Evolutionary conservation across 208 protist species (phyloP).

Genomic region (Leishmania braziliensis): DNA sequence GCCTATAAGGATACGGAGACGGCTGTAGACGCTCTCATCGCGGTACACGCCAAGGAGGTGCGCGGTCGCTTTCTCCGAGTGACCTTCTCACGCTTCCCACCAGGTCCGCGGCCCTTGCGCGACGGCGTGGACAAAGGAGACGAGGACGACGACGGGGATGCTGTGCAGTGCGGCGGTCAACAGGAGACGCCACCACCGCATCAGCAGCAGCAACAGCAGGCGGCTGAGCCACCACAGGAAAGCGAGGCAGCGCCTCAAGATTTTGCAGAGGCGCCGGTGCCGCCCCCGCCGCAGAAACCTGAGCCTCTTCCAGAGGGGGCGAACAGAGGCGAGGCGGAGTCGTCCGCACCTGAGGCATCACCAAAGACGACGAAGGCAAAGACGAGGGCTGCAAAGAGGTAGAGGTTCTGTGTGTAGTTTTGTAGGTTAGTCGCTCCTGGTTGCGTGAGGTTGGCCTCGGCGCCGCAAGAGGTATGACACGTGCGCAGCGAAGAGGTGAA

Average conservation of each 20-base stretch:
- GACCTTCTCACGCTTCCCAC: slow-evolving; percentile 86
- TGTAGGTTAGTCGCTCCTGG: neutral
- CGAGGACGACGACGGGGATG: slow-evolving; percentile 12
- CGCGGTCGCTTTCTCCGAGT: slow-evolving; percentile 72
- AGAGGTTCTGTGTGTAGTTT: neutral
- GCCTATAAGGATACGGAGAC: slow-evolving; percentile 59
- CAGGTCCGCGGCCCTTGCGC: slow-evolving; percentile 38
- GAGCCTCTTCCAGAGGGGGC: neutral
- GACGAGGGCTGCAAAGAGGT: neutral
- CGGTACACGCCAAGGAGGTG: slow-evolving; percentile 64
- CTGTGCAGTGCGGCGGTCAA: neutral
- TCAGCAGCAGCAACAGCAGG: neutral
- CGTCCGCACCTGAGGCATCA: neutral
- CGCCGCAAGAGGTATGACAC: neutral
- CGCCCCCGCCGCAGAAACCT: neutral
- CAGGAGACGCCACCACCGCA: neutral
- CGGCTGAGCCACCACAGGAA: neutral
- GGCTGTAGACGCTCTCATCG: slow-evolving; percentile 74
- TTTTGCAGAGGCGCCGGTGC: neutral
- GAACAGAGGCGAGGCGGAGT: neutral
- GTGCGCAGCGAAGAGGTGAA: neutral
- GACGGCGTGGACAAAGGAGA: slow-evolving; percentile 30
- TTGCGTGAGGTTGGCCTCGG: neutral
- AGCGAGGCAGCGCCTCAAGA: neutral
- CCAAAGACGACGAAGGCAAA: neutral